Conservation (phyloP, 2,329 filamentous ascomycete genomes). For the Aspergillus phoenicis region DNA sequence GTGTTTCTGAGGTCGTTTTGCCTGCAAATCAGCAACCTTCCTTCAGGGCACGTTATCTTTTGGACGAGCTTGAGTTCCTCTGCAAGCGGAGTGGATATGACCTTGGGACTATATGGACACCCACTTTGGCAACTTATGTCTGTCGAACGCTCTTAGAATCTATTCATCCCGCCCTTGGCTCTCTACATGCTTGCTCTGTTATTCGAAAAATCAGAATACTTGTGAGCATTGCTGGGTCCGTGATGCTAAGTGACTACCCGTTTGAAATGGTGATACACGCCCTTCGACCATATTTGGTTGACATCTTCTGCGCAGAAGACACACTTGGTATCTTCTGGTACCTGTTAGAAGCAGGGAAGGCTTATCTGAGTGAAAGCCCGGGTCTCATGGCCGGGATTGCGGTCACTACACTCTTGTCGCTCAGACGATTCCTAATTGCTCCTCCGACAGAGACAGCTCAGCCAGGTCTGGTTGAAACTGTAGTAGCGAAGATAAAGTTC, state of each 20-base stretch:
- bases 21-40: constrained; percentile 83
- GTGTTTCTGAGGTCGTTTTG: constrained; percentile 66
- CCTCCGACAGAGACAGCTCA: constrained; percentile 79
- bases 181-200: constrained; percentile 82
- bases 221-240: constrained; percentile 72
- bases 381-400: constrained; percentile 81
- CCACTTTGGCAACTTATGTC: constrained; percentile 71
- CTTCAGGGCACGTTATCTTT: constrained; percentile 76
- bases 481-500: constrained; percentile 70
- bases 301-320: constrained; percentile 88
- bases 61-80: constrained; percentile 75
- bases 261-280: constrained; percentile 87
- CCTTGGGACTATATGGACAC: constrained; percentile 69
- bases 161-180: constrained; percentile 79
- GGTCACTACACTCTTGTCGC: constrained; percentile 75
- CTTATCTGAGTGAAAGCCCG: constrained; percentile 66
- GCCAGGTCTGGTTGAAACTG: constrained; percentile 77
- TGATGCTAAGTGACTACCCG: constrained; percentile 76
- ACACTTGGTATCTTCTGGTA: constrained; percentile 84
- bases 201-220: constrained; percentile 83
- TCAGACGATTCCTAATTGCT: constrained; percentile 74
- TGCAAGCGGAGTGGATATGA: constrained; percentile 72
- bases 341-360: constrained; percentile 68
- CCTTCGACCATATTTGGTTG: constrained; percentile 74
- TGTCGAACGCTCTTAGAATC: constrained; percentile 77